Conservation (phyloP, 495 filamentous ascomycete genomes). For the Aspergillus saccharolyticus region DNA sequence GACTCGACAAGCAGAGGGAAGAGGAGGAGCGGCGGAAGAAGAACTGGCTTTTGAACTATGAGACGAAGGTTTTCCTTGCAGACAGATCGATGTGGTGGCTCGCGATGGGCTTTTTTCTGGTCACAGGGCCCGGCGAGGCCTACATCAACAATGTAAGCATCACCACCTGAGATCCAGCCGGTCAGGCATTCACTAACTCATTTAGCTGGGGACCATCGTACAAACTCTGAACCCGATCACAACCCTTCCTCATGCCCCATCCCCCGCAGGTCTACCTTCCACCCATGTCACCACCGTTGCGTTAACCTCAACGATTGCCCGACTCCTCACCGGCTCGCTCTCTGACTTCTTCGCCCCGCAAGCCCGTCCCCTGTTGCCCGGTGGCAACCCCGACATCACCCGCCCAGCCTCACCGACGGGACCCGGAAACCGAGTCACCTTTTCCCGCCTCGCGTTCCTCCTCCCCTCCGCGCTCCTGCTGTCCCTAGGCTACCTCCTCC, state of each 20-base stretch:
- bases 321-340: conserved; percentile 76
- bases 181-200: background rate
- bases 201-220: conserved; percentile 81
- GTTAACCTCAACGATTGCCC: conserved; percentile 81
- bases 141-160: conserved; percentile 81
- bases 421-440: conserved; percentile 37
- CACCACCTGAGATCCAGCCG: conserved; percentile 1
- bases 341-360: conserved; percentile 82
- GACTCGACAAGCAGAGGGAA: conserved; percentile 46
- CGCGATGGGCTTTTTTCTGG: conserved; percentile 85
- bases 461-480: conserved; percentile 68
- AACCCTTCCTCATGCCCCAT: conserved; percentile 36
- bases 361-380: conserved; percentile 35
- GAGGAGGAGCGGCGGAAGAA: conserved; percentile 71
- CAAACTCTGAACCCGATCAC: conserved; percentile 70
- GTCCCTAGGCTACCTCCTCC: conserved; percentile 67
- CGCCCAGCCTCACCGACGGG: conserved; percentile 22
- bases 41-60: conserved; percentile 78
- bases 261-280: conserved; percentile 64
- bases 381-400: conserved; percentile 26
- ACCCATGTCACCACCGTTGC: conserved; percentile 91
- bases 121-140: conserved; percentile 88
- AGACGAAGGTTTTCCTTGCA: conserved; percentile 73
- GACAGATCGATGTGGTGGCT: conserved; percentile 96
- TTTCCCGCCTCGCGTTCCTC: conserved; percentile 79